Conservation (phyloP, 345 rosid species). For the Arabidopsis arenosa region DNA sequence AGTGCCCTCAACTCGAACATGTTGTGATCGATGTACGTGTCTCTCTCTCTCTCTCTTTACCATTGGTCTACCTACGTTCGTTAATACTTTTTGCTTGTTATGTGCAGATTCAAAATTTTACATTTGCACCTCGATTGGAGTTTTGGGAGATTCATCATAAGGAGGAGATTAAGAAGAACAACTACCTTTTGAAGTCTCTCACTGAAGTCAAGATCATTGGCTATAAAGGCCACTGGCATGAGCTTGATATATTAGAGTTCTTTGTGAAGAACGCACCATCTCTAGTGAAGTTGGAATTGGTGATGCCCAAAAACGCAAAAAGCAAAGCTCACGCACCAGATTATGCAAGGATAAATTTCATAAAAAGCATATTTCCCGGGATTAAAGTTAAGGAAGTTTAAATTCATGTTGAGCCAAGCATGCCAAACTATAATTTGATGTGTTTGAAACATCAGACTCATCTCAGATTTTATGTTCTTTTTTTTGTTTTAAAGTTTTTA, state of each 20-base stretch:
- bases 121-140: not conserved
- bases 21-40: constrained; percentile 24
- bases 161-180: not conserved
- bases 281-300: not conserved
- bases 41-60: not conserved
- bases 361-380: not conserved
- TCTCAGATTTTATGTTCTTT: not conserved
- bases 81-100: not conserved
- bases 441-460: not conserved
- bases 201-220: constrained; percentile 27
- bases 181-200: not conserved
- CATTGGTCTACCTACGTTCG: not conserved
- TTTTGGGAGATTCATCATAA: constrained; percentile 5
- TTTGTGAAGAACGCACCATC: constrained; percentile 8
- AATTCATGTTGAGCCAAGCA: not conserved
- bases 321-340: not conserved
- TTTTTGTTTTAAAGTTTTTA: too few species aligned
- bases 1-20: constrained; percentile 12
- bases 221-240: constrained; percentile 28
- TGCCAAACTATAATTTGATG: not conserved
- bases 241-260: constrained; percentile 29
- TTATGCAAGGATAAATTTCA: not conserved
- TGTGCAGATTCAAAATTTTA: constrained; percentile 19
- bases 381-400: not conserved
- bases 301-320: not conserved